Base-by-base conservation (phyloP, 441 rosid species). In the Populus hybrid region DNA sequence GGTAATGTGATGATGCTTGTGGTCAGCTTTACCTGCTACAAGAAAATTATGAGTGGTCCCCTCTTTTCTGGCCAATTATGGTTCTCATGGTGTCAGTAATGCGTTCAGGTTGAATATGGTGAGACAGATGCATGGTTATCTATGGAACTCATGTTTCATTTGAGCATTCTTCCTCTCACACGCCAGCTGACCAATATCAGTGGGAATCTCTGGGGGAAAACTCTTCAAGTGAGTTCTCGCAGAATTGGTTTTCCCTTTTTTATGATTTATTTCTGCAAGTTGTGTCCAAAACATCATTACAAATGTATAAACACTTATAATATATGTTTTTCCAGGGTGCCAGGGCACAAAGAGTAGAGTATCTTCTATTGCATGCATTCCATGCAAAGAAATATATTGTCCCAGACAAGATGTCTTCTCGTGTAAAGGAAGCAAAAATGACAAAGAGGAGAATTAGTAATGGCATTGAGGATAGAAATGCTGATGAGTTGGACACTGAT, bases 111-210 rank as follows among this genome's bases (percentile, higher is more conserved):
- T 82, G 98, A 96, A 81, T 93, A 81, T 77, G 99, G 98, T 12
- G 99, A 96, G 86, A 93, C 97, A 61, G 99, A 96, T 90, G 98
- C 98, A 67, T 94, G 98, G 98, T 85, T 96, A 78, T 92, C 99
- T 30, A 87, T 96, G 99, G 99, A 96, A 89, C 96, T 96, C 80
- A 93, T 94, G 99, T 92, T 96, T 89, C 96, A 91, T 89, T 79
- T 94, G 82, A 94, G 96, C 76, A 86, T 90, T 87, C 98, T 96
- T 86, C 99, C 99, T 67, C 99, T 94, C 76, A 96, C 98, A 11
- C 98, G 96, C 64, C 98, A 96, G 86, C 90, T 96, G 79, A 93
- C 99, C 64, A 94, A 93, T 82, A 96, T 96, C 83, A 93, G 99
- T 82, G 98, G 99, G 75, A 96, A 96, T 85, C 98, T 96, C 63